Evolutionary conservation across 1,284 basidiomycete genomes (phyloP), one percentile per base, ranked within the genome.

Genomic region (Stygiomarasmius scandens): DNA sequence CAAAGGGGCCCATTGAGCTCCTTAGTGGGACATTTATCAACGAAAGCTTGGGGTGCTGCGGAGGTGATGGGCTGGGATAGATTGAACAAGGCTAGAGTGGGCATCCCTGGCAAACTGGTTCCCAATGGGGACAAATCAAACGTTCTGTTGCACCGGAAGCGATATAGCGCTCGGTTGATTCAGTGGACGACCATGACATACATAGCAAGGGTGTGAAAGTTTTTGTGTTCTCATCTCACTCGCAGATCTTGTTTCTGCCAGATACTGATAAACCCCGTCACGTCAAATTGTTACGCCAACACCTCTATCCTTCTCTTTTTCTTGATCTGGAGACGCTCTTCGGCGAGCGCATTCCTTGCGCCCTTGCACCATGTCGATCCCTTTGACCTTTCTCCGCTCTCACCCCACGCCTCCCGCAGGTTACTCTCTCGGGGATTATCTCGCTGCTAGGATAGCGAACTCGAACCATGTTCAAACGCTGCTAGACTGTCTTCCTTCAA

Each of bases 401-500:
- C 57, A 69, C 16, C 56, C 66, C 1, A 59, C 57, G 12, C 66
- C 69, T 20, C 58, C 61, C 11, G 54, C 55, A 12, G 65, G 58
- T 32, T 50, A 51, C 32, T 75, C 77, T 3, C 68, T 78, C 12
- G 77, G 77, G 23, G 74, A 74, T 52, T 63, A 59, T 45, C 61
- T 77, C 47, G 73, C 72, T 43, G 54, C 67, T 38, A 54, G 56
- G 20, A 62, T 79, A 50, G 64, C 66, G 10, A 56, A 66, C 56
- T 69, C 71, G 11, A 57, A 65, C 44, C 47, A 61, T n/a, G 65
- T 75, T 27, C 50, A 60, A 20, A 69, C 75, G 29, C 69, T 78
- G 34, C 62, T 77, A 27, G 75, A 77, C 63, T 77, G 75, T 55
- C 63, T 79, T 1, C 68, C 67, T 52, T 65, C 64, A n/a, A 72